Evolutionary conservation across 2,329 filamentous ascomycete genomes (phyloP).

Genomic region (Didymella pomorum): DNA sequence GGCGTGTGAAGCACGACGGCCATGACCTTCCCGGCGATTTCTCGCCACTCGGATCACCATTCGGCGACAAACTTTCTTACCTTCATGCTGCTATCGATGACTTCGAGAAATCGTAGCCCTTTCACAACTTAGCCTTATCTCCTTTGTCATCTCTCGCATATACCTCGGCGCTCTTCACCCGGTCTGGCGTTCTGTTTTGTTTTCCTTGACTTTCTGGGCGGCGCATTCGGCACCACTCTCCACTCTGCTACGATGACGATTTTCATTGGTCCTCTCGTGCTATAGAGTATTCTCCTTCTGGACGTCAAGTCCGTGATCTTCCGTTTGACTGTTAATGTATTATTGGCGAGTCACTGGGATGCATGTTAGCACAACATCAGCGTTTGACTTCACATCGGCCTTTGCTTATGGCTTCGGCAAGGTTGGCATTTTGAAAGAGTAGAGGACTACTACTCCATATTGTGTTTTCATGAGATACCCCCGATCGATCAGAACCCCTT

Average conservation of each 20-base stretch:
- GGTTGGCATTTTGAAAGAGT: no score
- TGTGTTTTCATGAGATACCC: conserved; percentile 47
- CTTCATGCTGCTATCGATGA: conserved; percentile 35
- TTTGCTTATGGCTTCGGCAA: no score
- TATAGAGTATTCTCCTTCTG: background rate
- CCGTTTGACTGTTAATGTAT: conserved; percentile 18
- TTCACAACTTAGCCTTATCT: conserved; percentile 8
- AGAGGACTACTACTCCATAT: conserved; percentile 23
- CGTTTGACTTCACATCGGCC: conserved; percentile 6
- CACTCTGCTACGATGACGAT: conserved; percentile 47
- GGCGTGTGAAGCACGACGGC: conserved; percentile 36
- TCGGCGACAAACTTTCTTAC: conserved; percentile 37
- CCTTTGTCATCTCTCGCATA: conserved; percentile 25
- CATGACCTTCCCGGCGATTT: conserved; percentile 26
- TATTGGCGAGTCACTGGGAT: conserved; percentile 25
- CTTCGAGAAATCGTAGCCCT: conserved; percentile 25
- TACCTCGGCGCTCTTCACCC: conserved; percentile 20
- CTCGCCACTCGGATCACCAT: conserved; percentile 39
- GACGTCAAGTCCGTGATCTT: background rate
- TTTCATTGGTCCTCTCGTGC: conserved; percentile 34
- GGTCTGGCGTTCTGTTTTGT: conserved; percentile 15
- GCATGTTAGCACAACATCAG: conserved; percentile 14
- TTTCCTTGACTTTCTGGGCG: conserved; percentile 14
- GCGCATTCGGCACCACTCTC: conserved; percentile 40
- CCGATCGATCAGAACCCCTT: conserved; percentile 15